Evolutionary conservation across 2,329 filamentous ascomycete genomes (phyloP), one percentile per base, ranked within the genome.

Genomic region (Cladosporium colombiae): DNA sequence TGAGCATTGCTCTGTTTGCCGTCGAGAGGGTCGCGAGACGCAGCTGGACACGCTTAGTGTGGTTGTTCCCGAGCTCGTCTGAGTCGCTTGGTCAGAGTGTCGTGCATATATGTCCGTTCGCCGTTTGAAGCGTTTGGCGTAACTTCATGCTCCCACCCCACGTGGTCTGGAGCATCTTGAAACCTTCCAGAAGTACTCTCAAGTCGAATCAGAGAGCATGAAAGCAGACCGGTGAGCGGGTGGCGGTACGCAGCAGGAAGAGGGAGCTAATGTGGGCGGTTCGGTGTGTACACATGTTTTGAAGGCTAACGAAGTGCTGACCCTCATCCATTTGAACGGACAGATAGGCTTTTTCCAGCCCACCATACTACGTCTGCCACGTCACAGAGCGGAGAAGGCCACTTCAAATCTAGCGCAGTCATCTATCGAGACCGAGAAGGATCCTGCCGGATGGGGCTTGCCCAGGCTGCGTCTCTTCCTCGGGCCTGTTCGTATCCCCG

Each of bases 341-440:
- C 65, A 66, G 58, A 62, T 66, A 66, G 64, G 55, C 64, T 66
- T 66, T 66, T 62, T 35, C 56, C 27, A 64, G 60, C 61, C 79
- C 76, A 79, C 79, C 78, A 80, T 75, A 78, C 77, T 78, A 74
- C 73, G 76, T 68, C 76, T 78, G 81, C 81, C 81, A 83, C 81
- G 81, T 83, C 80, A 82, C 81, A 81, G 78, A 81, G 82, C 80
- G 81, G 79, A 81, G 79, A 81, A 78, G 75, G 77, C 76, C 76
- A 80, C 79, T 79, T 77, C 77, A 74, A 76, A 78, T 76, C 79
- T 81, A 81, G 80, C 78, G 78, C 79, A 72, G 70, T 72, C 74
- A 72, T 73, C 75, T 75, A 65, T 60, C 63, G 63, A 65, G 71
- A 64, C 68, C 56, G 53, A 66, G 58, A 63, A 63, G 60, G 56